A percentile compares a stretch with the other conserved stretches of the same genome.
These are phyloP conservation scores for Claviceps paspali DNA, from an alignment of 2,329 filamentous ascomycete species.

Conservation along the genomic window DNA sequence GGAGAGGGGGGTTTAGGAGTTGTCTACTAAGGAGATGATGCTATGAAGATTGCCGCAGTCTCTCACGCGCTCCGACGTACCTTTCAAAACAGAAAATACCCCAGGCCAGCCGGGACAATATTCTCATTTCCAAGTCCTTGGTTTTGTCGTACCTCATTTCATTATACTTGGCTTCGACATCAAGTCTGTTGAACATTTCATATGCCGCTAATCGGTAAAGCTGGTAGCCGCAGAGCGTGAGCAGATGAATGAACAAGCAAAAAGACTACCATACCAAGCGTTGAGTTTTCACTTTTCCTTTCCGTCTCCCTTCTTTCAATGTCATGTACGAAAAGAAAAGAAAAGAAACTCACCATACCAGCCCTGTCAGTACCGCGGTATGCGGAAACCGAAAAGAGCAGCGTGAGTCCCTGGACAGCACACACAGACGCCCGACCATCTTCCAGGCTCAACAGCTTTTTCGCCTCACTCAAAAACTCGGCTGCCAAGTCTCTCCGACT, in stretches of 20 bases:
- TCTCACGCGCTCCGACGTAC: slow-evolving; percentile 1
- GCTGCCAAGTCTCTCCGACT: slow-evolving; percentile 8
- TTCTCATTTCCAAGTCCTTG: background rate
- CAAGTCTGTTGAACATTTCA: slow-evolving; percentile 9
- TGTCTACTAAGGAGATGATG: background rate
- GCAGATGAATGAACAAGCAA: too few relatives aligned
- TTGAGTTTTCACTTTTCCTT: background rate
- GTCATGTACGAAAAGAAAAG: background rate
- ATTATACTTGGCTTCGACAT: slow-evolving; percentile 5
- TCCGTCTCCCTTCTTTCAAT: too few relatives aligned
- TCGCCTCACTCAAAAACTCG: slow-evolving; percentile 12
- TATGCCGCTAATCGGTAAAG: slow-evolving; percentile 11
- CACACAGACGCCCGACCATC: slow-evolving; percentile 8
- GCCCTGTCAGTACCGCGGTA: slow-evolving; percentile 6
- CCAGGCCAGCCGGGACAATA: slow-evolving; percentile 8
- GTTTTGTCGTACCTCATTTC: slow-evolving; percentile 3
- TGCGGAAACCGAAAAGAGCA: slow-evolving; percentile 9
- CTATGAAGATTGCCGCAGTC: background rate
- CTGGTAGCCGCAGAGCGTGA: background rate
- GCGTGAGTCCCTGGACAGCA: slow-evolving; percentile 10
- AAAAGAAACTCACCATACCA: slow-evolving; percentile 6
- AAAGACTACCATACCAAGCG: too few relatives aligned
- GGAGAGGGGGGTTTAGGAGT: too few relatives aligned
- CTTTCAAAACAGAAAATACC: slow-evolving; percentile 11
- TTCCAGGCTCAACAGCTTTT: slow-evolving; percentile 11